These are phyloP conservation scores for Cytospora mali DNA, from an alignment of 2,329 filamentous ascomycete species.

Conservation along the genomic window DNA sequence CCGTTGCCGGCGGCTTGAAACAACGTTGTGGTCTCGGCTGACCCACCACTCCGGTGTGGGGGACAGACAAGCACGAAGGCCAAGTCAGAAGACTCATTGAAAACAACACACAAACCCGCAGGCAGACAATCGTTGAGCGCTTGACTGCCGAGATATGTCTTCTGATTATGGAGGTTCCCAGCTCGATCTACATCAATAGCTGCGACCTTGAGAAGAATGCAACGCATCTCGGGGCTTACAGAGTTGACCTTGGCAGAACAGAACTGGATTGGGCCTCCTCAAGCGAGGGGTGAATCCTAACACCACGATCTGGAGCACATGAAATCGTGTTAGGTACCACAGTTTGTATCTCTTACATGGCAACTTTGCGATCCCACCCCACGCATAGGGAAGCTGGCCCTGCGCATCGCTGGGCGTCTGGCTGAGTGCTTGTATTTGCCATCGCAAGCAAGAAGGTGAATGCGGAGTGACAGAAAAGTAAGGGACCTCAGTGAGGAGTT, in stretches of 20 bases:
- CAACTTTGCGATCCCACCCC: not conserved
- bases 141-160: too few species aligned
- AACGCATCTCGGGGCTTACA: not conserved
- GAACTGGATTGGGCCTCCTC: not conserved
- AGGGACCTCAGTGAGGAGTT: not conserved
- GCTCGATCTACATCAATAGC: not conserved
- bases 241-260: not conserved
- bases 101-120: not conserved
- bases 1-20: not conserved
- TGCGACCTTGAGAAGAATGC: not conserved
- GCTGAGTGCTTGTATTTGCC: not conserved
- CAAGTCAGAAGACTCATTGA: not conserved
- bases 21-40: not conserved
- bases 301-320: slow-evolving; percentile 1
- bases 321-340: slow-evolving; percentile 1
- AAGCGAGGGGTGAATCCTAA: not conserved
- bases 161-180: not conserved
- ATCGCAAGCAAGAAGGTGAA: not conserved
- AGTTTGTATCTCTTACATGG: not conserved
- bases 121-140: not conserved
- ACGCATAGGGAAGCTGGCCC: not conserved
- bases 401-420: not conserved
- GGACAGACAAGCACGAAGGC: not conserved
- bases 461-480: not conserved
- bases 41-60: not conserved